These are phyloP conservation scores for Artemisia annua DNA, from an alignment of 129 eudicot genomes.

Conservation along the genomic window DNA sequence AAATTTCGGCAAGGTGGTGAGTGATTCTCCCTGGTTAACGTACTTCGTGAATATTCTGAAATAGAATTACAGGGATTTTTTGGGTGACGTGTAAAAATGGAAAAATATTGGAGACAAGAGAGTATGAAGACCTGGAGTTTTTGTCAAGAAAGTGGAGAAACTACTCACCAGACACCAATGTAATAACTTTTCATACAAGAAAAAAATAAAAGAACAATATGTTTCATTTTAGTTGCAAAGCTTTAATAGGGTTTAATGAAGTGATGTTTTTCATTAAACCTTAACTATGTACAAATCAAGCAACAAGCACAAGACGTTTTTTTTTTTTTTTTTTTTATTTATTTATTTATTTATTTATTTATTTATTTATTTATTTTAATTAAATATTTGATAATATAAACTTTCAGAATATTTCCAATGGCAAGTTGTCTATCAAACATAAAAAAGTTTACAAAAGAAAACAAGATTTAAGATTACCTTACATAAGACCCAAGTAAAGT, in stretches of 20 bases:
- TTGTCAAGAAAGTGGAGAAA: slow-evolving; percentile 2
- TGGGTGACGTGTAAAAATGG: slow-evolving; percentile 6
- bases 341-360: too few species aligned
- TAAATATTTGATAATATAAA: not conserved
- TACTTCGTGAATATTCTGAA: slow-evolving; percentile 13
- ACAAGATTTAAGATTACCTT: not conserved
- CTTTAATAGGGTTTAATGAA: not conserved
- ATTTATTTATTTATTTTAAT: too few species aligned
- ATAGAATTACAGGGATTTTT: slow-evolving; percentile 23
- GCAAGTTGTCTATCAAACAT: not conserved
- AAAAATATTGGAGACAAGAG: slow-evolving; percentile 16
- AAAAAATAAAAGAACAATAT: not conserved
- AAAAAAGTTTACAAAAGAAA: not conserved
- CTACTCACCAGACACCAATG: not conserved
- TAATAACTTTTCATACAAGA: not conserved
- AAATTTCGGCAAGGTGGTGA: slow-evolving; percentile 2
- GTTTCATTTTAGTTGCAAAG: not conserved
- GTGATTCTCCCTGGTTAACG: not conserved
- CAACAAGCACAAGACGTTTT: not conserved
- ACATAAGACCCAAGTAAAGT: not conserved
- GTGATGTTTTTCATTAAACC: not conserved
- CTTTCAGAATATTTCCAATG: not conserved
- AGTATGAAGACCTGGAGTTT: not conserved
- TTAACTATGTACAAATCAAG: not conserved
- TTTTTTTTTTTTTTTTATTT: too few species aligned